Percentiles rank a stretch among this genome's conserved stretches.
These are phyloP conservation scores for Marasmius oreades DNA, from an alignment of 1,284 basidiomycete species.

Conservation along the genomic window DNA sequence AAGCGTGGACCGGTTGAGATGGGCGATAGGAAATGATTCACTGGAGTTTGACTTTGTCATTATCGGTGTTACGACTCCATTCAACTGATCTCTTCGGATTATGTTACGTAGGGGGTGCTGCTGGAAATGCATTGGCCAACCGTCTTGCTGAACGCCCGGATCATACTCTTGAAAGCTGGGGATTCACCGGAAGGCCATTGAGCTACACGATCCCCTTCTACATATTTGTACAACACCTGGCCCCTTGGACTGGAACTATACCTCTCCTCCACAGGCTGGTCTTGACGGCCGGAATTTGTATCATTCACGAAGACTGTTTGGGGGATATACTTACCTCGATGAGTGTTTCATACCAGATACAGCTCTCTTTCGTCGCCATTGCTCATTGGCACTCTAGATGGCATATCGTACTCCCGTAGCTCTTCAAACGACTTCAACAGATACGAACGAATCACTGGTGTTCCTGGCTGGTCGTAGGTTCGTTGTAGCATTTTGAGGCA, in stretches of 20 bases:
- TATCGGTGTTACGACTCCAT: neutral
- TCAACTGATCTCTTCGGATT: neutral
- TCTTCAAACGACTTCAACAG: constrained; percentile 18
- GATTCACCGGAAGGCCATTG: neutral
- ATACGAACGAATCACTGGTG: constrained; percentile 16
- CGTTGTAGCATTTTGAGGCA: neutral
- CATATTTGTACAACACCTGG: neutral
- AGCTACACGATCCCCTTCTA: neutral
- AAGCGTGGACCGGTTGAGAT: neutral
- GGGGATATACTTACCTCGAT: neutral
- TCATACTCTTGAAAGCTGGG: neutral
- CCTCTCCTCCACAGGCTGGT: neutral
- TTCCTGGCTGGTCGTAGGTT: constrained; percentile 19
- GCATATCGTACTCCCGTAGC: constrained; percentile 19
- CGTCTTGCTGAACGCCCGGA: neutral
- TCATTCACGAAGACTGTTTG: neutral
- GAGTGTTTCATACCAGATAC: neutral
- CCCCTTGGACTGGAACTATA: neutral
- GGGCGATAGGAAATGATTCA: neutral
- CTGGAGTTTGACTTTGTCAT: neutral
- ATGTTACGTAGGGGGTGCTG: neutral
- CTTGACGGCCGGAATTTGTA: neutral
- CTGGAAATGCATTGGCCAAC: neutral
- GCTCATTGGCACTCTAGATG: constrained; percentile 2
- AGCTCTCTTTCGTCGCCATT: neutral